phyloP scores from a whole-genome alignment of 2,329 filamentous ascomycete species.

The Curvularia hawaiiensis region DNA sequence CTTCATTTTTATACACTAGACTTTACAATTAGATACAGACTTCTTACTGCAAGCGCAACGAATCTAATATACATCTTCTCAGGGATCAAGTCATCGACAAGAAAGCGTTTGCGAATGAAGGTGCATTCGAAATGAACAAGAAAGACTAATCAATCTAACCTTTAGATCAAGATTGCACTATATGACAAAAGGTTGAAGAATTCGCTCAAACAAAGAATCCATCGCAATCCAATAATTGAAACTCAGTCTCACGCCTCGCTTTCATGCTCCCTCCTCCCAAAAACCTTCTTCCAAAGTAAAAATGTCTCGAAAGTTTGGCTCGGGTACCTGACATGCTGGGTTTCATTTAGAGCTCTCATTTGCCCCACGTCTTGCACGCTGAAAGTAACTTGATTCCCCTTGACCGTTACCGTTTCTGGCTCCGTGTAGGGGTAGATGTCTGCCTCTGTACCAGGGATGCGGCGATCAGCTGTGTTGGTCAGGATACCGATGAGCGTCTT shows the following conservation, averaged over 20 bases:
- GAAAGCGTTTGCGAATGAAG: constrained; percentile 33
- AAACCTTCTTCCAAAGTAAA: constrained; percentile 34
- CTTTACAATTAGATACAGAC: background rate
- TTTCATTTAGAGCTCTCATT: constrained; percentile 26
- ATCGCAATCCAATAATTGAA: no score
- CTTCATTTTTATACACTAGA: background rate
- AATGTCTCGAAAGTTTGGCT: constrained; percentile 38
- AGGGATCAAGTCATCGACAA: constrained; percentile 29
- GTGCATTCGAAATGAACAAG: constrained; percentile 28
- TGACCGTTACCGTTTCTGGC: constrained; percentile 18
- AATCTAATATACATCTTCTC: constrained; percentile 8
- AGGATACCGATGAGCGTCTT: constrained; percentile 37
- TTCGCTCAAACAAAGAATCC: background rate
- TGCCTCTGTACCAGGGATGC: constrained; percentile 36
- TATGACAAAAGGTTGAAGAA: background rate
- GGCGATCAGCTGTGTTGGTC: constrained; percentile 39
- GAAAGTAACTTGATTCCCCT: constrained; percentile 13
- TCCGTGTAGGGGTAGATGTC: constrained; percentile 34
- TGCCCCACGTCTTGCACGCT: constrained; percentile 23
- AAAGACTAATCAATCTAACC: background rate
- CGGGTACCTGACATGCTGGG: constrained; percentile 33
- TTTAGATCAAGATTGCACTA: background rate
- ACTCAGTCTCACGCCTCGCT: no score
- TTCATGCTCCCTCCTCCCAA: constrained; percentile 18
- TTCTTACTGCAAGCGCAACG: background rate